These are phyloP conservation scores for Zygosaccharomyces pseudorouxii DNA, from an alignment of 805 yeast species.

Conservation along the genomic window DNA sequence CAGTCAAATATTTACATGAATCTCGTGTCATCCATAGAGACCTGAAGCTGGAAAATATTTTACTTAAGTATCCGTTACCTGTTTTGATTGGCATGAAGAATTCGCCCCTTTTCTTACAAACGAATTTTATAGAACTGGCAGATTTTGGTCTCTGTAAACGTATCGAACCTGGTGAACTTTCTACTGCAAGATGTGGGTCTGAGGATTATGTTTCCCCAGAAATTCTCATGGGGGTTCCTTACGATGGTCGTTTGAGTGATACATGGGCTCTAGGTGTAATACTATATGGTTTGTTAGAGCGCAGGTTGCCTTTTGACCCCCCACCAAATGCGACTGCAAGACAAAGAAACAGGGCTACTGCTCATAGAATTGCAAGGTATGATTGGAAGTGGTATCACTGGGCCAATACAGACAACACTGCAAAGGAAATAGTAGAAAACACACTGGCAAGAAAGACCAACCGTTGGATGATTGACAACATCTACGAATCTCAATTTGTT, in stretches of 20 bases:
- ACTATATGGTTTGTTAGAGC: constrained; percentile 78
- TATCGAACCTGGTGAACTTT: constrained; percentile 54
- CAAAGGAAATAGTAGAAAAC: constrained; percentile 30
- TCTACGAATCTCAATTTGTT: constrained; percentile 25
- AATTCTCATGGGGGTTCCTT: constrained; percentile 79
- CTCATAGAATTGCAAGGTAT: constrained; percentile 86
- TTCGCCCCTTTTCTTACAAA: constrained; percentile 14
- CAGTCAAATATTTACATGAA: constrained; percentile 67
- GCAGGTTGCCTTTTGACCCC: constrained; percentile 87
- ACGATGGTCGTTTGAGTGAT: constrained; percentile 88
- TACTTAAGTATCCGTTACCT: constrained; percentile 42
- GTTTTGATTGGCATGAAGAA: constrained; percentile 26
- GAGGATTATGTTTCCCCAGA: constrained; percentile 97
- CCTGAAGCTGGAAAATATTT: constrained; percentile 79
- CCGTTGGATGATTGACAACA: constrained; percentile 28
- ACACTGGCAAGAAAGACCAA: constrained; percentile 31
- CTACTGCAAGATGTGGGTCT: constrained; percentile 90
- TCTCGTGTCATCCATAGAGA: constrained; percentile 80
- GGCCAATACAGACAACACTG: constrained; percentile 34
- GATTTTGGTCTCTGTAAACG: constrained; percentile 87
- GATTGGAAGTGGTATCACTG: constrained; percentile 81
- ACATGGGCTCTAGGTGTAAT: constrained; percentile 94
- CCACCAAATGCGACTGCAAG: constrained; percentile 50
- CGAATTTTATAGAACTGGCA: constrained; percentile 54
- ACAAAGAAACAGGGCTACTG: constrained; percentile 42